Evolutionary conservation across 179 eudicot genomes (phyloP).

Genomic region (Monotropa hypopitys): DNA sequence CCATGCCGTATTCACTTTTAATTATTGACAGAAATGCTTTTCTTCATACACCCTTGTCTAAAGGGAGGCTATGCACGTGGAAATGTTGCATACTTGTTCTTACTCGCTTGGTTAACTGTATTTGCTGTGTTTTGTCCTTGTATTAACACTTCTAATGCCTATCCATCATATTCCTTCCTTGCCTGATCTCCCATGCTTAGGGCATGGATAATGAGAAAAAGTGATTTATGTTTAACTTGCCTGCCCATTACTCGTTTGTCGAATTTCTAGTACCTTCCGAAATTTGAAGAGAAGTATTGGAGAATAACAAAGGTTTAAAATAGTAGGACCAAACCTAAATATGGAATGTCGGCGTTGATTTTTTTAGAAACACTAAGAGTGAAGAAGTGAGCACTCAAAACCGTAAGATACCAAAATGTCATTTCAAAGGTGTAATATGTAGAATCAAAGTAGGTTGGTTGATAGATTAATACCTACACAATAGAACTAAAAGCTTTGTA

Average conservation of each 20-base stretch:
- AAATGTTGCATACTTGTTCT: not conserved
- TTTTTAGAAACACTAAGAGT: not conserved
- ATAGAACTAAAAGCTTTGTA: too few species aligned
- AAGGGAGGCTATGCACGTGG: not conserved
- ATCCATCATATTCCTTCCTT: not conserved
- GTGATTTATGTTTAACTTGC: not conserved
- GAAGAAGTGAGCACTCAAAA: not conserved
- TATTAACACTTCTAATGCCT: not conserved
- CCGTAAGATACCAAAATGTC: not conserved
- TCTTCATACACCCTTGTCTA: not conserved
- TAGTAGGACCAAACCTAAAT: not conserved
- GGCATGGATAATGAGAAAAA: not conserved
- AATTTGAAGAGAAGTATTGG: not conserved
- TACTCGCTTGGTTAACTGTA: not conserved
- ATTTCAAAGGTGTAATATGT: not conserved
- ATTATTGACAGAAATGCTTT: not conserved
- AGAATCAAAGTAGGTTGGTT: not conserved
- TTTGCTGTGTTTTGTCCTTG: not conserved
- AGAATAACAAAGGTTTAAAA: not conserved
- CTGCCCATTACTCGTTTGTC: not conserved
- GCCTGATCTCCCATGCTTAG: not conserved
- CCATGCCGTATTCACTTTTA: not conserved
- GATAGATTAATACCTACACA: not conserved
- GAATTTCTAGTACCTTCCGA: too few species aligned
- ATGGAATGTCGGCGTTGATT: too few species aligned